Percentiles rank a stretch among this genome's conserved stretches.
Conservation (phyloP, 257 asterid genomes). For the Capsicum pubescens region DNA sequence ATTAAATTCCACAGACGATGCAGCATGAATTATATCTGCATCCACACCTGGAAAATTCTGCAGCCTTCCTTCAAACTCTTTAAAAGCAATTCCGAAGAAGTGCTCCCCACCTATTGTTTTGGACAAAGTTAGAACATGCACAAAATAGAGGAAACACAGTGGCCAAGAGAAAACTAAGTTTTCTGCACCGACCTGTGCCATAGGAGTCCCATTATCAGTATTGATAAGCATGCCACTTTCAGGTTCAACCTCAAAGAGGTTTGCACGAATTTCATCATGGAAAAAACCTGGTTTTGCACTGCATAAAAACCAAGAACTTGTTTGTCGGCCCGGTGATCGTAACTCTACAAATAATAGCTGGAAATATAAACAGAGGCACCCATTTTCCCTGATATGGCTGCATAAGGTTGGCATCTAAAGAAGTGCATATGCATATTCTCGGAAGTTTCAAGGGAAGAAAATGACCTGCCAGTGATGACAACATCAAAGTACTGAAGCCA, state of each 20-base stretch:
- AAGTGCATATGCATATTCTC: neutral
- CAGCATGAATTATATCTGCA: constrained; percentile 25
- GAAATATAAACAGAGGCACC: neutral
- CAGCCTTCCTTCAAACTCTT: constrained; percentile 56
- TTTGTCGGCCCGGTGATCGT: neutral
- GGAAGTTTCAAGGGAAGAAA: constrained; percentile 35
- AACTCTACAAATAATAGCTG: constrained; percentile 10
- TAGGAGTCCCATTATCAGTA: constrained; percentile 97
- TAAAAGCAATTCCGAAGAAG: constrained; percentile 64
- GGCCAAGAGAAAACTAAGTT: constrained; percentile 26
- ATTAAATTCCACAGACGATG: constrained; percentile 19
- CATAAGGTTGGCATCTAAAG: neutral
- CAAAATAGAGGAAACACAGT: neutral
- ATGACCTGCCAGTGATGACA: constrained; percentile 94
- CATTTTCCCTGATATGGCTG: neutral
- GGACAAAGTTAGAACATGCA: neutral
- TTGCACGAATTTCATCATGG: constrained; percentile 88
- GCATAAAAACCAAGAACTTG: constrained; percentile 33
- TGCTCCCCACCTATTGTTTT: constrained; percentile 61
- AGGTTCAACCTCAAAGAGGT: constrained; percentile 85
- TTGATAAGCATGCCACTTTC: constrained; percentile 90
- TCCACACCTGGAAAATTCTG: constrained; percentile 84
- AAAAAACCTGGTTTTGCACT: constrained; percentile 97
- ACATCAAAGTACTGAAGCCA: constrained; percentile 91
- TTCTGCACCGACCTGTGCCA: constrained; percentile 75